Base-by-base conservation (phyloP, 2,329 filamentous ascomycete species). In the Sclerotinia trifoliorum region DNA sequence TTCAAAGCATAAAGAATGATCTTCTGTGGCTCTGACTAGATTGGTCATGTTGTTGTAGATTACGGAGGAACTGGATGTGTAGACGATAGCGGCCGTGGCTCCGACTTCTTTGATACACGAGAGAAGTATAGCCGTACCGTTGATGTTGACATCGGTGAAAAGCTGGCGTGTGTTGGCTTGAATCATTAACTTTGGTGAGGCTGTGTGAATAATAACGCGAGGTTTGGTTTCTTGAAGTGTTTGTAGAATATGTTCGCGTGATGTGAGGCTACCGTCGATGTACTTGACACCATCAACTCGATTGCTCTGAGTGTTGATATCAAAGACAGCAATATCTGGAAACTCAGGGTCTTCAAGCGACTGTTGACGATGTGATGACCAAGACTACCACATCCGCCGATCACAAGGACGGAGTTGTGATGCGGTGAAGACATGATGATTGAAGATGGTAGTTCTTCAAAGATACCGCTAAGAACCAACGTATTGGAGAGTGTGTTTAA, bases 1-100 rank as follows among this genome's bases (percentile, higher is more conserved):
- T 21, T 54, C 51, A 21, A 54, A 54, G 51, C n/a, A 54, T 54
- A 54, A 21, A 54, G 51, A n/a, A 24, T 54, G 51, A 21, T 54
- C n/a, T 54, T 54, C 51, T n/a, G n/a, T 54, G n/a, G 10, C 51
- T 29, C 21, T 54, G n/a, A 29, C n/a, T 1, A 54, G 51, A 24
- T 54, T 10, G n/a, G 10, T 54, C 51, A 54, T 54, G n/a, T 54
- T 54, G 26, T 54, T 29, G n/a, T 29, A n/a, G 5, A 54, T 54
- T 17, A 54, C n/a, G 8, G 51, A 54, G 17, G 51, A 54, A 21
- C 51, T 54, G 5, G n/a, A 54, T 54, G 15, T 54, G 17, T 46
- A 54, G 7, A 54, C n/a, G n/a, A 54, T 5, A 24, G n/a, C 51
- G 6, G 6, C 21, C 5, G 15, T 54, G n/a, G 5, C 51, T 13